Evolutionary conservation across 2,329 filamentous ascomycete species (phyloP).

Genomic region (Cordyceps javanica): DNA sequence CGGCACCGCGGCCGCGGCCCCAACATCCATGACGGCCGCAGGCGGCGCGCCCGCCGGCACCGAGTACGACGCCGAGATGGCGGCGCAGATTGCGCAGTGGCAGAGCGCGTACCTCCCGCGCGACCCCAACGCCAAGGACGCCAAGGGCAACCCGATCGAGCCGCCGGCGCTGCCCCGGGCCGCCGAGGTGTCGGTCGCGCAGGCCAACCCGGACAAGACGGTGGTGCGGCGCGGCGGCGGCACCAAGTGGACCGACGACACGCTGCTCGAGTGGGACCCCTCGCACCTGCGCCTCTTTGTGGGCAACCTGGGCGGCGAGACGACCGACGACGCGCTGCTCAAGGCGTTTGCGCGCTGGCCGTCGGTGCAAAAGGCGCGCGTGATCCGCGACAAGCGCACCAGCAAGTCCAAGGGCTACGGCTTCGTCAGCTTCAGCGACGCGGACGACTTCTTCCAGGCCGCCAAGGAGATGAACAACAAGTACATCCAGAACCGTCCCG

Average conservation of each 20-base stretch:
- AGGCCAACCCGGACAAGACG: conserved; percentile 58
- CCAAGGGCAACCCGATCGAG: conserved; percentile 15
- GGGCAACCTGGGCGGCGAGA: conserved; percentile 93
- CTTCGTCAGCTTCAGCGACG: conserved; percentile 92
- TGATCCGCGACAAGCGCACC: conserved; percentile 91
- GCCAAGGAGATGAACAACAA: conserved; percentile 98
- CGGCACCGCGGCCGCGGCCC: conserved; percentile 31
- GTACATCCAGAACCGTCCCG: conserved; percentile 96
- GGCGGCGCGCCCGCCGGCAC: conserved; percentile 18
- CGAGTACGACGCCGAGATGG: conserved; percentile 67
- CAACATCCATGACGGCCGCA: conserved; percentile 2
- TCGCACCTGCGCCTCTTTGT: conserved; percentile 92
- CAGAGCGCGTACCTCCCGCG: conserved; percentile 73
- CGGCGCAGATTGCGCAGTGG: conserved; percentile 91
- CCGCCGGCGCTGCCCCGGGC: conserved; percentile 21
- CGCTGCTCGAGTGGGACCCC: conserved; percentile 92
- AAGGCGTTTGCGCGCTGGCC: conserved; percentile 89
- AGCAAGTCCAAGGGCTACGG: conserved; percentile 95
- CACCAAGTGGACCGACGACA: conserved; percentile 84
- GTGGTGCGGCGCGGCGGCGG: conserved; percentile 85
- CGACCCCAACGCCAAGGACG: conserved; percentile 34
- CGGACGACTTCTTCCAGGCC: conserved; percentile 93
- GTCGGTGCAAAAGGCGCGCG: conserved; percentile 85
- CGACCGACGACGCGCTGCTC: conserved; percentile 88
- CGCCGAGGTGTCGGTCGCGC: conserved; percentile 34